Evolutionary conservation across 805 yeast species (phyloP), one percentile per base, ranked within the genome.

Genomic region (Metschnikowia aberdeeniae): DNA sequence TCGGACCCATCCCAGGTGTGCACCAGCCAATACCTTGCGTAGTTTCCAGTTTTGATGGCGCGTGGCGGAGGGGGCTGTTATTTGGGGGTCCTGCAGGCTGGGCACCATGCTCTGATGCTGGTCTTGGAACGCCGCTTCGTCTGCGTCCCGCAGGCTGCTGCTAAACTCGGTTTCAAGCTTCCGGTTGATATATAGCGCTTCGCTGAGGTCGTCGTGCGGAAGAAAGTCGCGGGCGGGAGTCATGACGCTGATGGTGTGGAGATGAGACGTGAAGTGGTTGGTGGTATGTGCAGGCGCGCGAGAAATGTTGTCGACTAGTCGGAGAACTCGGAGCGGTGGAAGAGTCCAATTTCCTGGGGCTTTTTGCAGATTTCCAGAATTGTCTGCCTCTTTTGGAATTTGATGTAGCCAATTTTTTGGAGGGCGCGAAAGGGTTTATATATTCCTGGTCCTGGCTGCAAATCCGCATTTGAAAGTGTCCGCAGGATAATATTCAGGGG

Each of bases 1-100:
- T 37, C 95, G 74, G 1, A 93, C 89, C 90, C 97, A 90, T 0
- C 99, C 99, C 33, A 78, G 75, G 61, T 93, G 99, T 3, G 98
- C 98, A 3, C 73, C 73, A 1, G 86, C 80, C 0, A 92, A 73
- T 3, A 92, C 89, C 45, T 84, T 72, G 59, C 72, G 73, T 5
- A 87, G 72, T 54, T 79, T 78, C 96, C 96, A 89, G 14, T 50
- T n/a, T 11, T 14, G 14, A 8, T 9, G 35, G 24, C 36, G 42
- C 6, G 5, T 13, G 4, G 11, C 22, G 7, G 42, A 10, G 19
- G 20, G 13, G 30, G 14, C 43, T 34, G 3, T 5, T 26, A 20
- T 29, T 6, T 12, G 26, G 19, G 34, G 22, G 7, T 29, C 34
- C 22, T 37, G 43, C 22, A 30, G 46, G 24, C 11, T 5, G 13